phyloP scores from a whole-genome alignment of 495 filamentous ascomycete species.

The Acidomyces sp. region DNA sequence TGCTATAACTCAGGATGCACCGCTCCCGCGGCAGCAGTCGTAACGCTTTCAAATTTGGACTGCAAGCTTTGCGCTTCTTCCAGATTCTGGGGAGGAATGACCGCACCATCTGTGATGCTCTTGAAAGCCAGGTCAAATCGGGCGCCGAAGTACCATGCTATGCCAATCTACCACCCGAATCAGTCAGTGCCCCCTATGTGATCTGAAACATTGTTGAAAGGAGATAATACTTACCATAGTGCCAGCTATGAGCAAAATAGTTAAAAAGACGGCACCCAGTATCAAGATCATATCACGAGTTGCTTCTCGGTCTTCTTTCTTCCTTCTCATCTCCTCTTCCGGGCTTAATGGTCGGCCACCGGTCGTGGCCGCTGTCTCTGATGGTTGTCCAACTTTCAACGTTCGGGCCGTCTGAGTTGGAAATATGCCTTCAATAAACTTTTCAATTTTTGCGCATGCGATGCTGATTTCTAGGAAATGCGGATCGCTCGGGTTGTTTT shows the following conservation, averaged over 20 bases:
- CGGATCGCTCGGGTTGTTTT: constrained; percentile 87
- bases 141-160: constrained; percentile 55
- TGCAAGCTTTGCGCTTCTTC: constrained; percentile 1
- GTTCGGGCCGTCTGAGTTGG: constrained; percentile 51
- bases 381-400: constrained; percentile 25
- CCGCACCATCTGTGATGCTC: constrained; percentile 22
- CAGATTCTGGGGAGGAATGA: constrained; percentile 10
- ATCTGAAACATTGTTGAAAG: neutral
- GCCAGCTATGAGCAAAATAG: constrained; percentile 45
- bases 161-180: constrained; percentile 38
- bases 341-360: constrained; percentile 29
- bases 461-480: constrained; percentile 89
- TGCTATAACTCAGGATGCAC: constrained; percentile 15
- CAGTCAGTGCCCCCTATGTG: too few species aligned
- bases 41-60: constrained; percentile 1
- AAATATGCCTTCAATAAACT: constrained; percentile 94
- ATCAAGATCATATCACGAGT: constrained; percentile 51
- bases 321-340: constrained; percentile 36
- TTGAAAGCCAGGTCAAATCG: constrained; percentile 38
- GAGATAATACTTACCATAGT: constrained; percentile 46
- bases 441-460: constrained; percentile 87
- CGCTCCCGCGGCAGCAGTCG: neutral
- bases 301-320: constrained; percentile 37
- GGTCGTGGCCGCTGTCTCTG: constrained; percentile 29
- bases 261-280: constrained; percentile 44